A percentile compares a stretch with the other conserved stretches of the same genome.
Evolutionary conservation across 164 flowering plant genomes (phyloP).

Genomic region (Berberis thunbergii): DNA sequence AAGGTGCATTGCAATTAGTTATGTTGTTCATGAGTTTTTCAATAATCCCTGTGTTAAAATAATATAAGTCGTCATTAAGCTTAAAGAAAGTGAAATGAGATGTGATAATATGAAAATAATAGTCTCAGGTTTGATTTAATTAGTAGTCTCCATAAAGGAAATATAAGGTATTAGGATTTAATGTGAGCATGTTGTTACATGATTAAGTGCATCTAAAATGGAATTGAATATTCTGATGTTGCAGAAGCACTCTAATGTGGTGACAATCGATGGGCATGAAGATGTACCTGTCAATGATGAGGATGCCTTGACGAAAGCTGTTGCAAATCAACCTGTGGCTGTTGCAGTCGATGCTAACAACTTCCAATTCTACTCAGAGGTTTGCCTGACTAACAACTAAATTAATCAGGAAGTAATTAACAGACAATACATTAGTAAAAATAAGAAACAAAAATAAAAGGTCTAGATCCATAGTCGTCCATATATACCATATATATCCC

Average conservation of each 20-base stretch:
- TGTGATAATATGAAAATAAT: too few relatives aligned
- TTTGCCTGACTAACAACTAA: not conserved
- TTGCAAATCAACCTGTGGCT: conserved; percentile 34
- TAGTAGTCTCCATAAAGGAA: not conserved
- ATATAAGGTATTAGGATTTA: not conserved
- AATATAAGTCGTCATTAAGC: not conserved
- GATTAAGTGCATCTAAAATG: too few relatives aligned
- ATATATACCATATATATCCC: too few relatives aligned
- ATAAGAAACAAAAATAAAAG: too few relatives aligned
- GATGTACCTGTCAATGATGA: conserved; percentile 31
- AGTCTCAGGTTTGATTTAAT: too few relatives aligned
- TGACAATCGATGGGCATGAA: conserved; percentile 33
- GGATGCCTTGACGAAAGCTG: conserved; percentile 30
- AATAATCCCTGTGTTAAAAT: too few relatives aligned
- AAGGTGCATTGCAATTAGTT: conserved; percentile 6
- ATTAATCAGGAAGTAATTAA: too few relatives aligned
- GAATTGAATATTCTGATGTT: not conserved
- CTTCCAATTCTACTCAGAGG: conserved; percentile 38
- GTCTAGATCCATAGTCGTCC: too few relatives aligned
- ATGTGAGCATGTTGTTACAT: not conserved
- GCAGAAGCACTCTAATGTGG: conserved; percentile 23
- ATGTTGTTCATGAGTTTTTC: not conserved
- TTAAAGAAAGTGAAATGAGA: too few relatives aligned
- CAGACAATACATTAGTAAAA: too few relatives aligned
- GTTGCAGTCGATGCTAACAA: conserved; percentile 36